These are phyloP conservation scores for Sungouiella thailandica DNA, from an alignment of 805 yeast genomes.

Conservation along the genomic window DNA sequence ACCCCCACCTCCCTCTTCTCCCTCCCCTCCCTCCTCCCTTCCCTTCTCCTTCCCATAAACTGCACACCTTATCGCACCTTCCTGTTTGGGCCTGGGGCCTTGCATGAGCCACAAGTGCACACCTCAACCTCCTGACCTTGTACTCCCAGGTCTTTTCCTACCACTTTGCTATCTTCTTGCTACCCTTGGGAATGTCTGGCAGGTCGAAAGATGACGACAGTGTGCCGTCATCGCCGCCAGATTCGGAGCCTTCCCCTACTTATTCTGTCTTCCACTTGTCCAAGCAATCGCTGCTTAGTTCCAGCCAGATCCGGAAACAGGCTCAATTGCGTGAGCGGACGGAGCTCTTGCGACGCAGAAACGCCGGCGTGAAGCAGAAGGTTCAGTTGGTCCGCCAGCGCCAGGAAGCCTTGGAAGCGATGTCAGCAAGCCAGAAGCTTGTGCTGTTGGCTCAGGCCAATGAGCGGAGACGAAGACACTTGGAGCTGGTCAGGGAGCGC, in stretches of 20 bases:
- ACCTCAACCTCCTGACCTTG: background rate
- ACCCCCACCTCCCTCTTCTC: constrained; percentile 1
- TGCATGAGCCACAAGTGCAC: constrained; percentile 2
- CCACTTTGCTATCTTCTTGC: background rate
- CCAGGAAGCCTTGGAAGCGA: background rate
- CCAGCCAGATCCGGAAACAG: constrained; percentile 1
- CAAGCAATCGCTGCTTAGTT: background rate
- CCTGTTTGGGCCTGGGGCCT: background rate
- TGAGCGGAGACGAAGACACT: background rate
- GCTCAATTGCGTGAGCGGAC: background rate
- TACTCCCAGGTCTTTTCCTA: background rate
- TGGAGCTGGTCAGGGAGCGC: constrained; percentile 1
- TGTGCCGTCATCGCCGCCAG: background rate
- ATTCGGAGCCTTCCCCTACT: background rate
- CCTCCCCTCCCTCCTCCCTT: background rate
- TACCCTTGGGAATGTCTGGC: background rate
- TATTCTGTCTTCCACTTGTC: too few relatives aligned
- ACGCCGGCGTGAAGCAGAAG: constrained; percentile 1
- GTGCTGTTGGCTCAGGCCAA: background rate
- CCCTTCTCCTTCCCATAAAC: background rate
- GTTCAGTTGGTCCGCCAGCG: background rate
- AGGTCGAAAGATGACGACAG: background rate
- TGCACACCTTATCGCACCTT: background rate
- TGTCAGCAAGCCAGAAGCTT: background rate
- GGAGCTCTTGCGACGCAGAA: constrained; percentile 1